Conservation (phyloP, 1,284 basidiomycete genomes). For the Lignosus rhinocerotis region DNA sequence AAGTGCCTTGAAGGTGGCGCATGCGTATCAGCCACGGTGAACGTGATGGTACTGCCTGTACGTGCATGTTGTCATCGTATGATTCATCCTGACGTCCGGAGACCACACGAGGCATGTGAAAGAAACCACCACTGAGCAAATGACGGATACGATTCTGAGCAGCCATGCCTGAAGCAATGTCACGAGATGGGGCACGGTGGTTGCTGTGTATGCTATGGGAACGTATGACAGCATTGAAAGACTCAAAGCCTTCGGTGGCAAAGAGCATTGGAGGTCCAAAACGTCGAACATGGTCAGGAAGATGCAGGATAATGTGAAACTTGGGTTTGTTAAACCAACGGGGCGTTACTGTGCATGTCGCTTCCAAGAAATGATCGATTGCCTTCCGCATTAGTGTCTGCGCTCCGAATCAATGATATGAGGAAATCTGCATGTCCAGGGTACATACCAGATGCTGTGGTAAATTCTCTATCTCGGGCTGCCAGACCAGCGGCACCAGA, state of each 20-base stretch:
- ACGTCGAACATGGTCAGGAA: constrained; percentile 25
- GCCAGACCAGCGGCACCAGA: constrained; percentile 30
- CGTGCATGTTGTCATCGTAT: too few species aligned
- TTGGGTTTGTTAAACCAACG: constrained; percentile 35
- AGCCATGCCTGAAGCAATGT: too few species aligned
- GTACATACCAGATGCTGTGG: constrained; percentile 21
- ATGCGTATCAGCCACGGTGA: too few species aligned
- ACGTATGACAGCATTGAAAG: constrained; percentile 47
- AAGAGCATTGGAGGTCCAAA: constrained; percentile 31
- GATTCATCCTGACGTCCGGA: too few species aligned
- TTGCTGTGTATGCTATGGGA: constrained; percentile 43
- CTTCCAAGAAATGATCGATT: constrained; percentile 41
- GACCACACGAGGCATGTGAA: too few species aligned
- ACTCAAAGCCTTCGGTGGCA: constrained; percentile 46
- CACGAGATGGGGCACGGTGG: constrained; percentile 41
- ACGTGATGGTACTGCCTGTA: too few species aligned
- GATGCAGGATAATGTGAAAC: constrained; percentile 32
- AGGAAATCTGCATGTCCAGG: background rate
- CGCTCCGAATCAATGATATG: background rate
- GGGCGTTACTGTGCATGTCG: too few species aligned
- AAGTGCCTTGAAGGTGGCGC: too few species aligned
- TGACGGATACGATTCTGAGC: too few species aligned
- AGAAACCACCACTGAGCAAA: too few species aligned
- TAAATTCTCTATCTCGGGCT: constrained; percentile 31
- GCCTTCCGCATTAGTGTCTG: constrained; percentile 42